These are phyloP conservation scores for Mycosphaerelloides madeirae DNA, from an alignment of 2,329 filamentous ascomycete genomes.

Conservation along the genomic window DNA sequence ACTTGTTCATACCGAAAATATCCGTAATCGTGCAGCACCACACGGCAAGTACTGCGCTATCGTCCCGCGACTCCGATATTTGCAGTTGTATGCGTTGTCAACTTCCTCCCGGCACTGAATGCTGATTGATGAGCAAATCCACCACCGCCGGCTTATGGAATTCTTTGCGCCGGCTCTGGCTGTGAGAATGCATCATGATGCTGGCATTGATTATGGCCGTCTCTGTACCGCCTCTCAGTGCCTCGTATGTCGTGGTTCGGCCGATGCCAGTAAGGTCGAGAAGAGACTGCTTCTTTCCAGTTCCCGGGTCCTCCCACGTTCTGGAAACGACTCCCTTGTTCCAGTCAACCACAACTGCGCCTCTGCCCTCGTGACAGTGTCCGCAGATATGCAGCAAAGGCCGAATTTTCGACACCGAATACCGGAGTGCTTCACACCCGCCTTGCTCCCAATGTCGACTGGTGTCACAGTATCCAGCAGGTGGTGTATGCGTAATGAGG, in stretches of 20 bases:
- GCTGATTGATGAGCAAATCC: slow-evolving; percentile 54
- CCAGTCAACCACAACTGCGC: slow-evolving; percentile 61
- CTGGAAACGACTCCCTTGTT: slow-evolving; percentile 33
- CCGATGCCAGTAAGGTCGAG: slow-evolving; percentile 54
- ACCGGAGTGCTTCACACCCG: slow-evolving; percentile 59
- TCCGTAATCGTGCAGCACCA: too few species aligned
- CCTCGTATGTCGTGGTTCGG: slow-evolving; percentile 26
- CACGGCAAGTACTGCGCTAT: too few species aligned
- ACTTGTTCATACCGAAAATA: too few species aligned
- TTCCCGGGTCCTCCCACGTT: slow-evolving; percentile 61
- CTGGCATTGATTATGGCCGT: slow-evolving; percentile 79
- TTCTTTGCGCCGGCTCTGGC: slow-evolving; percentile 45
- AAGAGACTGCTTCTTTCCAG: slow-evolving; percentile 58
- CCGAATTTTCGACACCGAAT: slow-evolving; percentile 55
- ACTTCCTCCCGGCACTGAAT: slow-evolving; percentile 44
- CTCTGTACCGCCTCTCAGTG: slow-evolving; percentile 47
- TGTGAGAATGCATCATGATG: slow-evolving; percentile 62
- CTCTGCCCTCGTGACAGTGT: slow-evolving; percentile 66
- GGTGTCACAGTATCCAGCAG: slow-evolving; percentile 55
- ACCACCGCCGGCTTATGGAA: slow-evolving; percentile 81
- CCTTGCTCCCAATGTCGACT: slow-evolving; percentile 36
- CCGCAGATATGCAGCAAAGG: slow-evolving; percentile 65
- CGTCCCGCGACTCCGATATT: too few species aligned
- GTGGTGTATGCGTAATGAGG: slow-evolving; percentile 67
- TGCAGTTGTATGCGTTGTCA: not conserved